Base-by-base conservation (phyloP, 2,329 filamentous ascomycete species). In the Coniochaeta sp. region DNA sequence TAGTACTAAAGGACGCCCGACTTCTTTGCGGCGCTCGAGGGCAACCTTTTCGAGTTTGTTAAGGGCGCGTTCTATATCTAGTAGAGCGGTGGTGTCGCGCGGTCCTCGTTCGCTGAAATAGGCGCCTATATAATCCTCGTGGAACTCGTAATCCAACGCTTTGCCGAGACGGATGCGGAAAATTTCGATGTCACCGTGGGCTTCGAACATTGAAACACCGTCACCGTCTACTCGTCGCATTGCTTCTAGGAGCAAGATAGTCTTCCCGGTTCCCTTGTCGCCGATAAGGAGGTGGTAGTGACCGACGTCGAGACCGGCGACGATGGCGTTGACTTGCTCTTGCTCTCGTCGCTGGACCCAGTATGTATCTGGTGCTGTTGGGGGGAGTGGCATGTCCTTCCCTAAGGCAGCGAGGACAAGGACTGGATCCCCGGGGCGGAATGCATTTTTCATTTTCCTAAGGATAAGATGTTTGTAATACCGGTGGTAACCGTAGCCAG, bases 21-120 rank as follows among this genome's bases (percentile, higher is more conserved):
- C 68, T 53, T 67, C 72, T 28, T 77, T 73, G 42, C 91, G 77
- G 49, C 87, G 79, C 59, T 76, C 77, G 53, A 99, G 71, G 1
- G 94, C 94, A 7, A 97, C 89, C 68, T 99, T 99, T 65, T 99
- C 94, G 10, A 99, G 74, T 69, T 99, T 99, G 76, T 99, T 99
- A 66, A 99, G 86, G 0, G 94, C 94, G 26, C 94, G 83, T 65
- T 99, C 94, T 56, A 99, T 96, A 65, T 99, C 94, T 1, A 99
- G 77, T 30, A 99, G 74, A 4, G 94, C 91, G 0, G 90, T 95
- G 3, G 89, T 91, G 62, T 99, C 94, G 40, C 94, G 82, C 0
- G 94, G 94, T 0, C 94, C 94, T 26, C 88, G 83, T 63, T 99
- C 95, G 54, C 89, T 95, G 68, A 99, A 99, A 54, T 99, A 87